Conservation (phyloP, 2,329 filamentous ascomycete genomes). For the Colletotrichum brevisporum region DNA sequence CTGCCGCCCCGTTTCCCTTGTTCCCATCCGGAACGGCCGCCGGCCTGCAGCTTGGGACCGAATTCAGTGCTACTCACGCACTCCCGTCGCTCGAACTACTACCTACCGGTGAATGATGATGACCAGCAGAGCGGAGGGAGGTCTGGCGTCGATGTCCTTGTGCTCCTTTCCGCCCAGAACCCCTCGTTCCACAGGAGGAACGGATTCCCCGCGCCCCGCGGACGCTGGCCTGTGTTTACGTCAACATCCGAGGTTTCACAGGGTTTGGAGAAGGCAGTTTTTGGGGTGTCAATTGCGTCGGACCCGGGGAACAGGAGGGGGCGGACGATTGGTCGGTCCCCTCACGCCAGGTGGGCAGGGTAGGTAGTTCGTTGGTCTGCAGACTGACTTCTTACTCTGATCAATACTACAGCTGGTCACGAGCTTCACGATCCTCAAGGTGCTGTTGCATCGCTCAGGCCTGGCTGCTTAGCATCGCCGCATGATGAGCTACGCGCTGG, state of each 20-base stretch:
- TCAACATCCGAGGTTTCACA: constrained; percentile 23
- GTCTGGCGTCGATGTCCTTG: too few relatives aligned
- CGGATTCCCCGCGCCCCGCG: background rate
- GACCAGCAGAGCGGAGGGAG: too few relatives aligned
- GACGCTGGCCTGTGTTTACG: constrained; percentile 14
- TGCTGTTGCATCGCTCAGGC: background rate
- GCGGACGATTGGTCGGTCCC: background rate
- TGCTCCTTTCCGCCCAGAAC: too few relatives aligned
- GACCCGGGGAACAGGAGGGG: background rate
- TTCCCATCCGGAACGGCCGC: background rate
- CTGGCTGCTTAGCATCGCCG: background rate
- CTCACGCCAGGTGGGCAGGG: background rate
- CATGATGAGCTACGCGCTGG: background rate
- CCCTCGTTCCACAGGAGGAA: too few relatives aligned
- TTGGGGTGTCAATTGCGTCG: background rate
- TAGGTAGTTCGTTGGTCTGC: background rate
- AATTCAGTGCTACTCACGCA: too few relatives aligned
- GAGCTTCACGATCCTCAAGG: background rate
- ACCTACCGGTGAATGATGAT: too few relatives aligned
- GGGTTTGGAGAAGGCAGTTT: background rate
- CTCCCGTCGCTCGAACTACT: too few relatives aligned
- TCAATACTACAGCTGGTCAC: constrained; percentile 4
- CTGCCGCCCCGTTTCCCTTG: background rate
- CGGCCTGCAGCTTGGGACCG: background rate
- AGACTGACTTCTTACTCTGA: background rate